Conservation (phyloP, 495 filamentous ascomycete genomes). For the Aspergillus coremiiformis region DNA sequence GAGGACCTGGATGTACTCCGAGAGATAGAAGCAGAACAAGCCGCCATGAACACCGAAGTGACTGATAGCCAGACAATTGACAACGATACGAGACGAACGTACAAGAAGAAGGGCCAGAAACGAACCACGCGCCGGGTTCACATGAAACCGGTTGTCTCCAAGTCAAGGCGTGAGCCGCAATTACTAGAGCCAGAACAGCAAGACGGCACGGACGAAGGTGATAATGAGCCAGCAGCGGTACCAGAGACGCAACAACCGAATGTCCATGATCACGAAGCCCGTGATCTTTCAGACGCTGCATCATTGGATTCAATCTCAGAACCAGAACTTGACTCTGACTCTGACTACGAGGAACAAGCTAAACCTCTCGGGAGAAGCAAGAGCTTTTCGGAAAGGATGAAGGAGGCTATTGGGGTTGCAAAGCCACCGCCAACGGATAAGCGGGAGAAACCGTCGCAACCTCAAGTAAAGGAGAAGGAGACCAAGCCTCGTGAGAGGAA, state of each 20-base stretch:
- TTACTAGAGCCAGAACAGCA: constrained; percentile 16
- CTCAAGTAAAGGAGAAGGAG: constrained; percentile 29
- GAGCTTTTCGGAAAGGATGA: constrained; percentile 41
- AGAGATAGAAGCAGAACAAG: constrained; percentile 63
- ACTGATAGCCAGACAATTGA: constrained; percentile 53
- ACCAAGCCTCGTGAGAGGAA: constrained; percentile 57
- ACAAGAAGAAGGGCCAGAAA: constrained; percentile 92
- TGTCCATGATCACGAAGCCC: constrained; percentile 15
- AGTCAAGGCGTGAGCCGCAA: constrained; percentile 25
- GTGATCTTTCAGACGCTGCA: background rate
- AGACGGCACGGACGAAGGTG: constrained; percentile 20
- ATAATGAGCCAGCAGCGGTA: constrained; percentile 26
- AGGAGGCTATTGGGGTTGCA: constrained; percentile 32
- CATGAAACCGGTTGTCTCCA: constrained; percentile 52
- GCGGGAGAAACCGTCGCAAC: constrained; percentile 26
- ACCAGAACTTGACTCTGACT: constrained; percentile 28
- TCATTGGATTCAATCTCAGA: constrained; percentile 31
- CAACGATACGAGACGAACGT: constrained; percentile 49
- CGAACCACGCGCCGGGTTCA: constrained; percentile 71
- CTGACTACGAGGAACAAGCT: constrained; percentile 25
- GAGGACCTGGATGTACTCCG: constrained; percentile 77
- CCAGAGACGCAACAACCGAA: constrained; percentile 28
- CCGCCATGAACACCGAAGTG: constrained; percentile 38
- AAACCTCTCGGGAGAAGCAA: constrained; percentile 22
- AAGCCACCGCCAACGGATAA: constrained; percentile 9